Base-by-base conservation (phyloP, 2,329 filamentous ascomycete genomes). In the Rachicladosporium sp. region DNA sequence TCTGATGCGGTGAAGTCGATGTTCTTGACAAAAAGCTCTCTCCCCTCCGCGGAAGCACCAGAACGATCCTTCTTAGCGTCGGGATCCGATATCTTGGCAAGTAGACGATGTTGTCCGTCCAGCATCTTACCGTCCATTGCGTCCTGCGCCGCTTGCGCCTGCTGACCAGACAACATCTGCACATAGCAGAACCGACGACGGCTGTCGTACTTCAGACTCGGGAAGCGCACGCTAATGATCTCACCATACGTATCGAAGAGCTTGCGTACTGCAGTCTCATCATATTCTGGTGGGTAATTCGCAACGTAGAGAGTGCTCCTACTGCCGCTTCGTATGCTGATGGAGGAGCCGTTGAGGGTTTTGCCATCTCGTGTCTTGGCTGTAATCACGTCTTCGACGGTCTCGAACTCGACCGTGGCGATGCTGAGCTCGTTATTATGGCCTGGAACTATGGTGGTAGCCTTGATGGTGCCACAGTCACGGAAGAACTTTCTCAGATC, bases 111-210 rank as follows among this genome's bases (percentile, higher is more conserved):
- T 21, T 74, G 73, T 19, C 76, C 76, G 15, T 80, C 81, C 0
- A 93, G 62, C 13, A 78, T 58, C 41, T 71, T 78, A 19, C 81
- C 81, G 53, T 95, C 73, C 36, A 94, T 72, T 43, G 75, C 65
- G 1, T 79, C 80, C 1, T 88, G 88, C 36, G 58, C 59, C 3
- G 74, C 76, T 31, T 76, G 70, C 1, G 87, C 84, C 38, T 75
- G 73, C n/a, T 71, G 69, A 2, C 72, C 62, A 27, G 77, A 76
- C 35, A 78, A 72, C 57, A 95, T 95, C n/a, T 93, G 85, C 5
- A 95, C 71, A 59, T 98, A 98, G 66, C 88, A 95, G 65, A 98
- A 98, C 15, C 91, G 81, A 27, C 91, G 83, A 50, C 84, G 80
- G 2, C 81, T 80, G 53, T 95, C 89, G 60, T 74, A 87, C 58